Base-by-base conservation (phyloP, 371 early-diverging fungal species). In the Conidiobolus coronatus region DNA sequence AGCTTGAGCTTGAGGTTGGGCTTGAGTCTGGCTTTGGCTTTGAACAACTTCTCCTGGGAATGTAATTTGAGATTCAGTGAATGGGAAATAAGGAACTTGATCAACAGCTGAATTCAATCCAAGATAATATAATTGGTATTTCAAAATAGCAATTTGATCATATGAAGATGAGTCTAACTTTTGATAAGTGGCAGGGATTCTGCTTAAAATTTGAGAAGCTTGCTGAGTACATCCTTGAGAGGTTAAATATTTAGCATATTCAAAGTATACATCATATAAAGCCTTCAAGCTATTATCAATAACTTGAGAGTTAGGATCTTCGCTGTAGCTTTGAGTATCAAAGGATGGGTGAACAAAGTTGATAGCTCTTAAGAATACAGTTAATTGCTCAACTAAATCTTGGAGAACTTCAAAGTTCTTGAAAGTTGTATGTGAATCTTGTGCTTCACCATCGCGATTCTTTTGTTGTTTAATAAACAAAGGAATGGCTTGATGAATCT, bases 331-430 rank as follows among this genome's bases (percentile, higher is more conserved):
- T 29, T 64, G 58, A 38, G 65, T 64, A 40, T 58, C 61, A n/a
- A 60, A 57, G 19, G 55, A 57, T 5, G 63, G 50, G 23, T 85
- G 86, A 15, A 75, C 71, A 60, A 75, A 92, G 29, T 75, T 72
- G 48, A 90, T 81, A 0, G 90, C 93, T 51, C 78, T 79, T 34
- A 86, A 70, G 72, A 88, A 86, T 14, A 93, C 77, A 8, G 86
- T 73, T 15, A 90, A 76, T 63, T 88, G 87, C 58, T 92, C 92
- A 37, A 93, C 72, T 39, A 92, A 60, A 36, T 67, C 57, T 43
- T 91, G 91, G 36, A 92, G 61, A 6, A 71, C 57, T 15, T 61
- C 50, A 3, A 64, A 66, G 20, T 65, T 71, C 18, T 62, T 62
- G 23, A 64, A 62, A 40, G 54, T 60, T 5, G 71, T 64, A 2